Evolutionary conservation across 2,329 filamentous ascomycete genomes (phyloP).

Genomic region (Cordyceps tenuipes): DNA sequence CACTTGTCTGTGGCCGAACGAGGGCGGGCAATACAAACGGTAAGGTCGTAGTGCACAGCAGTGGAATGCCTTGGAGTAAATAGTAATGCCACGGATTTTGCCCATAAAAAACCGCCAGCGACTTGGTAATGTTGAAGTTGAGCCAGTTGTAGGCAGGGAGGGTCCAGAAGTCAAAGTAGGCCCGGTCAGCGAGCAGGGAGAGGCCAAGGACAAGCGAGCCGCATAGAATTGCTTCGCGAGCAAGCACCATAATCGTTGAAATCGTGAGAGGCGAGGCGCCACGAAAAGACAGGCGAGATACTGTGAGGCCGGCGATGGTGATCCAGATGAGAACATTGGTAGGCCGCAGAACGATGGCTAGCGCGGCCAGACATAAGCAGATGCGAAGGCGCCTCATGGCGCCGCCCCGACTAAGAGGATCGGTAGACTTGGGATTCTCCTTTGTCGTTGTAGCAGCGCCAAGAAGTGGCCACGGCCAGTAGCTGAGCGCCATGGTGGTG

Average conservation of each 20-base stretch:
- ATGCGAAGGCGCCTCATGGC: constrained; percentile 31
- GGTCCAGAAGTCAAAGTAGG: constrained; percentile 79
- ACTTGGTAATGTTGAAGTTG: constrained; percentile 82
- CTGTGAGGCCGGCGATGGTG: constrained; percentile 43
- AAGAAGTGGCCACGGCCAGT: constrained; percentile 79
- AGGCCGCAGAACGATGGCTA: constrained; percentile 78
- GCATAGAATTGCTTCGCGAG: constrained; percentile 58
- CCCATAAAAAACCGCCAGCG: constrained; percentile 87
- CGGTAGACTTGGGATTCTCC: constrained; percentile 28
- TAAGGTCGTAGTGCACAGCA: constrained; percentile 74
- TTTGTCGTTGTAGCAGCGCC: constrained; percentile 31
- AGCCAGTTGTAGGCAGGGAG: constrained; percentile 84
- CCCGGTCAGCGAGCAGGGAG: constrained; percentile 61
- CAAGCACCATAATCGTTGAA: constrained; percentile 42
- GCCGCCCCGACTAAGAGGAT: constrained; percentile 17
- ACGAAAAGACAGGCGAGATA: constrained; percentile 31
- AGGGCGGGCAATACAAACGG: constrained; percentile 66
- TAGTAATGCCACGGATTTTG: constrained; percentile 90
- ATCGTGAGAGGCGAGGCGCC: constrained; percentile 33
- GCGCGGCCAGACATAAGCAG: constrained; percentile 66
- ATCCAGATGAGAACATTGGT: constrained; percentile 87
- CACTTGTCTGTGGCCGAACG: constrained; percentile 37
- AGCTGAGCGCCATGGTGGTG: constrained; percentile 68
- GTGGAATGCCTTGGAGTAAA: constrained; percentile 76
- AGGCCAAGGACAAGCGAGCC: constrained; percentile 51